Base-by-base conservation (phyloP, 192 early-diverging fungal species). In the Gaertneriomyces sp. region DNA sequence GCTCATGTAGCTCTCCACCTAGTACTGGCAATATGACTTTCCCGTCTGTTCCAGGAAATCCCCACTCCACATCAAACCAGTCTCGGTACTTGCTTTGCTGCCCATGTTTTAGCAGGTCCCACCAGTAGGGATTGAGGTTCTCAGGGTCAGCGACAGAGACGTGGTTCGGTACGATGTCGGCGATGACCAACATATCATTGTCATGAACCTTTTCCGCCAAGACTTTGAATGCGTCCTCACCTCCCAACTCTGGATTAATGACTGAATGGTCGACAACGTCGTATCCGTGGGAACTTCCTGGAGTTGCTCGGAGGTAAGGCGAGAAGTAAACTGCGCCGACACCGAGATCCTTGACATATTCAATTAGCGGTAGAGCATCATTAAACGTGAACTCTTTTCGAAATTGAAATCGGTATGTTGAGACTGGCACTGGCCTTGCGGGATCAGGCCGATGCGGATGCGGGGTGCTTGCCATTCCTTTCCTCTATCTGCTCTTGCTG, bases 111-210 rank as follows among this genome's bases (percentile, higher is more conserved):
- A 69, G 60, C 8, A 44, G 20, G 45, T 61, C 58, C 68, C 68
- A 69, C 68, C 68, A 69, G 60, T 69, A 69, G 4, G 68, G 68
- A 41, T 69, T 69, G 20, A 69, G 53, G 38, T 69, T 51, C 51
- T 69, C 68, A 8, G 68, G 68, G 57, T 69, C 68, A 19, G 68
- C 58, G 60, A 69, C 68, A 17, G 68, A 69, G 47, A 69, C 68
- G 33, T 69, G 68, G 51, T 69, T 69, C 41, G 68, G 68, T n/a
- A 69, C 68, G 2, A 69, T 69, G 43, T 69, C 68, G 3, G 68
- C 68, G 16, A 69, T 69, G 9, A 60, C 68, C 7, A 47, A 38
- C 14, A 69, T 43, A 51, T 44, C 50, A 38, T 54, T 33, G 9
- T 51, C 14, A 40, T 60, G 58, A 16, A 69, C 41, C 12, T 49